Conservation (phyloP, 306 rosid genomes). For the Fragaria iinumae region DNA sequence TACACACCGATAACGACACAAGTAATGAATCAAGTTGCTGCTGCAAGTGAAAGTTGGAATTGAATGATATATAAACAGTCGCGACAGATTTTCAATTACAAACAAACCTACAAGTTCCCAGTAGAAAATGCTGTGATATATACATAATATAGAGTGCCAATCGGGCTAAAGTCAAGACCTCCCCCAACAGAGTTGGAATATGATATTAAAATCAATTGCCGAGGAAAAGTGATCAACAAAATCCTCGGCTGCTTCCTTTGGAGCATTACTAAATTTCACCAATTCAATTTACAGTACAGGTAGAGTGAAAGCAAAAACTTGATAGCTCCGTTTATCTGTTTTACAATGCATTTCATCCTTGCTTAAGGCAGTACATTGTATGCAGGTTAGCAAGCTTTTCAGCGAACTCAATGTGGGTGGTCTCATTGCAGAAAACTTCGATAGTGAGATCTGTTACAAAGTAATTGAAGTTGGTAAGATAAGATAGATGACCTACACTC, state of each 20-base stretch:
- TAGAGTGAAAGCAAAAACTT: neutral
- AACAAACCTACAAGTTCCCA: too few relatives aligned
- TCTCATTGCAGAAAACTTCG: constrained; percentile 61
- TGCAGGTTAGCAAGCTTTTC: constrained; percentile 66
- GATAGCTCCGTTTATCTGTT: neutral
- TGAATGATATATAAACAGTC: too few relatives aligned
- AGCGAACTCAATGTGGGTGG: constrained; percentile 66
- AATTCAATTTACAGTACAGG: constrained; percentile 12
- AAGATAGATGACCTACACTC: neutral
- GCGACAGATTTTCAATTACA: too few relatives aligned
- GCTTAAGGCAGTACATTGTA: constrained; percentile 48
- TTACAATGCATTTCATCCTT: constrained; percentile 25
- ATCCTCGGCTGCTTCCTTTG: neutral
- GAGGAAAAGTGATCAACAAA: too few relatives aligned
- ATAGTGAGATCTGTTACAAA: constrained; percentile 57
- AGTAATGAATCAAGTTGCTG: too few relatives aligned
- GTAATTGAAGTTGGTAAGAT: constrained; percentile 13
- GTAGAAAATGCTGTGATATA: too few relatives aligned
- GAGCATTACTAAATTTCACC: constrained; percentile 2
- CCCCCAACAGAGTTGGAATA: too few relatives aligned
- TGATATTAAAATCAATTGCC: too few relatives aligned
- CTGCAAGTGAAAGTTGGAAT: too few relatives aligned
- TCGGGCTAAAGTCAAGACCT: too few relatives aligned
- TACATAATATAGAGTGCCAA: too few relatives aligned
- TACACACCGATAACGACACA: too few relatives aligned